Base-by-base conservation (phyloP, 2,329 filamentous ascomycete genomes). In the Pleurostoma richardsiae region DNA sequence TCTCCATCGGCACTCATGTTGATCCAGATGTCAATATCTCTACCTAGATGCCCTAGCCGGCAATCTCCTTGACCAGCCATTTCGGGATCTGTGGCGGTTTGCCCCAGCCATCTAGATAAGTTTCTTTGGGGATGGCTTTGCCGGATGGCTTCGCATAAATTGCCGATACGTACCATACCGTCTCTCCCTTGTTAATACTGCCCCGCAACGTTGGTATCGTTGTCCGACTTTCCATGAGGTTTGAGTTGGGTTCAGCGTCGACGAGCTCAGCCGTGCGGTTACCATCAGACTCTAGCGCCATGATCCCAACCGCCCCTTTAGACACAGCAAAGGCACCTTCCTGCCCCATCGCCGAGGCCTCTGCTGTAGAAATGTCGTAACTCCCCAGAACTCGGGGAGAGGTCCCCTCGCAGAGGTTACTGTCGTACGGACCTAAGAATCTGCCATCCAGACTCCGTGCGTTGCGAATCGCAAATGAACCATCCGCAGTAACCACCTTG, bases 181-280 rank as follows among this genome's bases (percentile, higher is more conserved):
- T 74, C 55, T 79, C 70, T 0, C 79, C 83, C 40, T 72, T 70
- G 45, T 69, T 68, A 33, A 90, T 61, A 28, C 79, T 82, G 52
- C 77, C 73, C 59, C 82, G 79, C 57, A 91, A 64, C 30, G 83
- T 83, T 27, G 88, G 88, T 54, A 91, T 78, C 39, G 86, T 74
- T 4, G 85, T 89, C 49, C 87, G 71, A 49, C 82, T 81, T 66
- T 89, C 83, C 3, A 90, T 72, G 31, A 91, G 67, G 64, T 91
- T 91, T 41, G 83, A 86, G 67, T 91, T 90, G 5, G 87, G 86
- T 60, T 91, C 88, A 7, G 86, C 85, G 48, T 89, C 82, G 42
- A 90, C 80, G 29, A 89, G 71, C 59, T 77, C 82, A 3, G 86
- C 86, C 45, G 64, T 66, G 26, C 85, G 72, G 11, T 60, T 69